Conservation (phyloP, 1,139 yeast species). For the Saccharomyces hybrid region DNA sequence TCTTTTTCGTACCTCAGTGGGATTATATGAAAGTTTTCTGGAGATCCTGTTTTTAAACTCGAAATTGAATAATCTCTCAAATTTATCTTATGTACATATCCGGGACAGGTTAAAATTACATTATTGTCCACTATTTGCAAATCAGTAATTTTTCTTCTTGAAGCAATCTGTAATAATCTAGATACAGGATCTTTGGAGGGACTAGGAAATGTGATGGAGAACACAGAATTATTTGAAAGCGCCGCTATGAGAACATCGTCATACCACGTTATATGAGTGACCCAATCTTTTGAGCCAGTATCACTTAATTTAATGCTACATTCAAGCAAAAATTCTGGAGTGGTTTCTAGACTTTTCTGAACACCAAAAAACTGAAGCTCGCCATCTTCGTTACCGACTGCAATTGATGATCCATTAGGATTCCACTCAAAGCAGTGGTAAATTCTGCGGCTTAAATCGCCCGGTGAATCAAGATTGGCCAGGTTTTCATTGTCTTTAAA, state of each 20-base stretch:
- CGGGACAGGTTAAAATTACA: conserved; percentile 16
- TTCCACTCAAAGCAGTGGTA: conserved; percentile 28
- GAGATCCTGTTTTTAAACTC: conserved; percentile 9
- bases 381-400: conserved; percentile 26
- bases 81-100: conserved; percentile 13
- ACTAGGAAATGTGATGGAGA: conserved; percentile 1
- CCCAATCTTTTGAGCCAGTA: conserved; percentile 14
- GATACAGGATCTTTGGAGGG: not conserved
- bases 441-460: conserved; percentile 14
- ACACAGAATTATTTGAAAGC: conserved; percentile 13
- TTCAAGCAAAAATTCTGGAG: not conserved
- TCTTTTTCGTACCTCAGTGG: conserved; percentile 13
- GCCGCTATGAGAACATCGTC: conserved; percentile 4
- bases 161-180: conserved; percentile 7
- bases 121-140: conserved; percentile 10
- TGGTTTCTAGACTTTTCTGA: conserved; percentile 8
- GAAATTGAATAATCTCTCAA: conserved; percentile 1
- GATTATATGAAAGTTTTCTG: conserved; percentile 18
- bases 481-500: conserved; percentile 11
- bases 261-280: conserved; percentile 18
- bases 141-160: conserved; percentile 21
- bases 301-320: not conserved
- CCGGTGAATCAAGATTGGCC: conserved; percentile 18
- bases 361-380: conserved; percentile 13
- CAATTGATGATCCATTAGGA: conserved; percentile 16